phyloP scores from a whole-genome alignment of 2,329 filamentous ascomycete genomes.

The Aspergillus novoparasiticus region DNA sequence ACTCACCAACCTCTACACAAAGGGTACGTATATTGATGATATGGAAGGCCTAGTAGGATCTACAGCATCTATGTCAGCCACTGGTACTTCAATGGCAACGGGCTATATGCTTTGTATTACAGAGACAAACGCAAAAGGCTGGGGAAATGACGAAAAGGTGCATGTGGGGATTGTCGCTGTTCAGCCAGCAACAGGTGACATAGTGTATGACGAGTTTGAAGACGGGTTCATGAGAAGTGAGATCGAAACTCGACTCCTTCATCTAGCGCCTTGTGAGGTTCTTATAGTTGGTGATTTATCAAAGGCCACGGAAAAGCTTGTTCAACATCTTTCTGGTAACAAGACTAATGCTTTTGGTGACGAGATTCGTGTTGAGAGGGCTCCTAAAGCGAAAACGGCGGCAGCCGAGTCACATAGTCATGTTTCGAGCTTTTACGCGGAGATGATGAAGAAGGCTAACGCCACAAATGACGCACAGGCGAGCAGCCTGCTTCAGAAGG shows the following conservation, averaged over 20 bases:
- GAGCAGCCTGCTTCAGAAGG: slow-evolving; percentile 75
- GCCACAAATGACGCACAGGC: slow-evolving; percentile 58
- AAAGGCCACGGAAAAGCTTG: slow-evolving; percentile 86
- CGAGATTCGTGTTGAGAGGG: slow-evolving; percentile 79
- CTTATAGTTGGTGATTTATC: slow-evolving; percentile 89
- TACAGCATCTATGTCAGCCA: slow-evolving; percentile 57
- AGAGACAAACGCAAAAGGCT: slow-evolving; percentile 76
- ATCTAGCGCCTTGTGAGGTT: slow-evolving; percentile 95
- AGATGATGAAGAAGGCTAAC: slow-evolving; percentile 69
- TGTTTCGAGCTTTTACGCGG: slow-evolving; percentile 90
- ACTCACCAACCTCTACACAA: slow-evolving; percentile 95
- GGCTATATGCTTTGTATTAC: slow-evolving; percentile 95
- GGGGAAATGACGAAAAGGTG: slow-evolving; percentile 89
- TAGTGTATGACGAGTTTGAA: slow-evolving; percentile 94
- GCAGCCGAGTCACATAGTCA: slow-evolving; percentile 84
- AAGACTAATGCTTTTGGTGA: slow-evolving; percentile 93
- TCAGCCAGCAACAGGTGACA: slow-evolving; percentile 91
- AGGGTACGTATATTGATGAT: slow-evolving; percentile 96
- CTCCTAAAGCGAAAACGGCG: slow-evolving; percentile 75
- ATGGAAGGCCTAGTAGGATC: slow-evolving; percentile 72
- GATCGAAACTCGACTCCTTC: slow-evolving; percentile 90
- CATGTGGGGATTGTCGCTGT: slow-evolving; percentile 90
- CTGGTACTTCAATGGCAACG: slow-evolving; percentile 58
- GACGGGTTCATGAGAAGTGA: slow-evolving; percentile 98
- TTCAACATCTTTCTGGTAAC: slow-evolving; percentile 85